Percentiles rank a stretch among this genome's conserved stretches.
These are phyloP conservation scores for Clitocybe nebularis DNA, from an alignment of 1,284 basidiomycete genomes.

Conservation along the genomic window DNA sequence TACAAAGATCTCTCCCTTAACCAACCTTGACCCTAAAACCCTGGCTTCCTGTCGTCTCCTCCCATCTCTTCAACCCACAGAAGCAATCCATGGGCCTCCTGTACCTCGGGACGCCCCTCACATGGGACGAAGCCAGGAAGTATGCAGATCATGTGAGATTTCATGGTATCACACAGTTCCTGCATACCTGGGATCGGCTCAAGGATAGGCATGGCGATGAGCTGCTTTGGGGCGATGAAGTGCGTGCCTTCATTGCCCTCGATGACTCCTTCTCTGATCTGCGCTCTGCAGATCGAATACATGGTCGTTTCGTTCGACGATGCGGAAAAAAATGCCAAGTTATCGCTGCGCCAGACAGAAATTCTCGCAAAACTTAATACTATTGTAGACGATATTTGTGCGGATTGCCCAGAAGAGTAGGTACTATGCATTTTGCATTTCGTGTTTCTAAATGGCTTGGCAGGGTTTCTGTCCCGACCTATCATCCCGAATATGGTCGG, in stretches of 20 bases:
- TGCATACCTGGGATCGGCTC: constrained; percentile 88
- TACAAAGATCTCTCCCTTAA: constrained; percentile 26
- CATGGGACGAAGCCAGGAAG: constrained; percentile 88
- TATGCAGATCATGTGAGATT: constrained; percentile 87
- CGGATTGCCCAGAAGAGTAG: constrained; percentile 58
- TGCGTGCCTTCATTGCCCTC: constrained; percentile 29
- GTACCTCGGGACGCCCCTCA: constrained; percentile 90
- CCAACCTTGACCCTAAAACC: too few species aligned
- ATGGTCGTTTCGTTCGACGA: constrained; percentile 91
- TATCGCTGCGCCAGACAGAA: constrained; percentile 92
- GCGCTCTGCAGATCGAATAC: constrained; percentile 78
- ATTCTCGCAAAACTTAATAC: constrained; percentile 81
- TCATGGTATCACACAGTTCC: constrained; percentile 95
- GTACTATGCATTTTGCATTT: constrained; percentile 26
- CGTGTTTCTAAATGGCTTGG: constrained; percentile 10
- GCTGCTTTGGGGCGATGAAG: constrained; percentile 99
- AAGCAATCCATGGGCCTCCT: constrained; percentile 81
- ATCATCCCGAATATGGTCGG: constrained; percentile 97
- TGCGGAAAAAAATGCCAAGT: constrained; percentile 72
- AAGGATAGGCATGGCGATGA: constrained; percentile 93
- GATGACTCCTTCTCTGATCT: constrained; percentile 5
- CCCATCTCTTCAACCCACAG: constrained; percentile 1
- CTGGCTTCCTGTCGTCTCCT: too few species aligned
- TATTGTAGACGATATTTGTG: constrained; percentile 66
- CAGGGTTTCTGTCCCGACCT: constrained; percentile 82